Percentiles rank a stretch among this genome's conserved stretches.
phyloP scores from a whole-genome alignment of 441 rosid genomes.

The Jatropha multifida region DNA sequence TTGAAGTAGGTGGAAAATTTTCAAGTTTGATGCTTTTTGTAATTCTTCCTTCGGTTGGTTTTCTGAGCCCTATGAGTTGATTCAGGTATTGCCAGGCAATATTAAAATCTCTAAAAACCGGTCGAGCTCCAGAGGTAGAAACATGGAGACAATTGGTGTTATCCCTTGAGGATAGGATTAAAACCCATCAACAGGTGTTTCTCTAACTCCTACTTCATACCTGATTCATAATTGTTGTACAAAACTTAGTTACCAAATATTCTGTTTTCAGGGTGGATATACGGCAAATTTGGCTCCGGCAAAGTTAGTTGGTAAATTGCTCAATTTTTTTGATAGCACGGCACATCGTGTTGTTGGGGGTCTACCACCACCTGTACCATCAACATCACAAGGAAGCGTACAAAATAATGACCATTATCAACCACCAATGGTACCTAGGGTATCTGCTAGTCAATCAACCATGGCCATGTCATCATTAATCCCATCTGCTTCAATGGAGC shows the following conservation, averaged over 20 bases:
- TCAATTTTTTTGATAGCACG: slow-evolving; percentile 79
- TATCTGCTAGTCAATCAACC: slow-evolving; percentile 81
- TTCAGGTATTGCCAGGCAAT: slow-evolving; percentile 93
- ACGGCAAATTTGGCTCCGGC: slow-evolving; percentile 74
- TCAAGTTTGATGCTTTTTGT: slow-evolving; percentile 9
- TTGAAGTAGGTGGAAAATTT: slow-evolving; percentile 44
- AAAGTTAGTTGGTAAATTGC: slow-evolving; percentile 81
- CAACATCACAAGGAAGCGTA: slow-evolving; percentile 42
- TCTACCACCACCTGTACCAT: slow-evolving; percentile 76
- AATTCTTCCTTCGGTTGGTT: slow-evolving; percentile 23
- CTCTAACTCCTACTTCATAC: slow-evolving; percentile 3
- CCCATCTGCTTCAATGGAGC: slow-evolving; percentile 85
- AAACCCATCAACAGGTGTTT: slow-evolving; percentile 82
- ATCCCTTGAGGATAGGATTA: slow-evolving; percentile 88
- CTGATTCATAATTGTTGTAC: background rate
- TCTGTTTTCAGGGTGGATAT: slow-evolving; percentile 75
- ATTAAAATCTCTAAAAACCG: slow-evolving; percentile 76
- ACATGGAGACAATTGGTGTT: slow-evolving; percentile 63
- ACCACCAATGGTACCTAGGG: slow-evolving; percentile 53
- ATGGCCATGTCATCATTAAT: slow-evolving; percentile 80
- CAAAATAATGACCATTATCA: slow-evolving; percentile 50
- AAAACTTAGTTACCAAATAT: slow-evolving; percentile 15
- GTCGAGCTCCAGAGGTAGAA: slow-evolving; percentile 81
- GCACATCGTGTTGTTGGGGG: slow-evolving; percentile 95
- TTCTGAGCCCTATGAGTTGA: slow-evolving; percentile 24